Conservation (phyloP, 768 basidiomycete genomes). For the Naematelia encephala region DNA sequence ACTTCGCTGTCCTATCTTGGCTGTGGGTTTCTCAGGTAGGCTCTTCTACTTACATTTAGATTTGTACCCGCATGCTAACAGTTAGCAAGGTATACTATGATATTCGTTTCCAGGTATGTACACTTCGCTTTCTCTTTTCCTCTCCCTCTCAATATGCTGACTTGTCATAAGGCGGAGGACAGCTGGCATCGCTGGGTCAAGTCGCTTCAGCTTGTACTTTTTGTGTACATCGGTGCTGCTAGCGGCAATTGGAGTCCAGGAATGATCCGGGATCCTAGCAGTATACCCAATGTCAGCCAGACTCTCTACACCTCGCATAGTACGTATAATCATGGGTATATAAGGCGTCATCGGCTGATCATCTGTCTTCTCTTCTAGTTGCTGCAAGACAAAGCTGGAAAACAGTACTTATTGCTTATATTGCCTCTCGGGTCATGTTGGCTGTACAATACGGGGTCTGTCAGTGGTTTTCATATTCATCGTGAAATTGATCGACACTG, state of each 20-base stretch:
- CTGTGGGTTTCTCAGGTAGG: conserved; percentile 31
- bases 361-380: too few species aligned
- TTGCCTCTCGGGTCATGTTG: conserved; percentile 21
- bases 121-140: not conserved
- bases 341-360: too few species aligned
- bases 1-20: conserved; percentile 28
- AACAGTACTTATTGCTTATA: conserved; percentile 30
- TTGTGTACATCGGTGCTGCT: conserved; percentile 39
- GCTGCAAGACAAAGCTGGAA: conserved; percentile 24
- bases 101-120: conserved; percentile 2
- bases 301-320: conserved; percentile 1
- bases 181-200: conserved; percentile 27
- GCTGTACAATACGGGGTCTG: conserved; percentile 24
- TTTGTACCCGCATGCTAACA: too few species aligned
- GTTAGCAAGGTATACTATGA: not conserved
- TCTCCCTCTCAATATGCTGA: not conserved
- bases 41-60: not conserved
- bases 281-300: conserved; percentile 9
- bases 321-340: not conserved
- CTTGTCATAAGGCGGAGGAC: conserved; percentile 24
- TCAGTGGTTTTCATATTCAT: conserved; percentile 9
- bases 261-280: conserved; percentile 12
- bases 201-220: conserved; percentile 26
- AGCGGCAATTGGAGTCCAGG: conserved; percentile 34
- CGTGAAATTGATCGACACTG: not conserved